Evolutionary conservation across 441 rosid species (phyloP).

Genomic region (Gossypium davidsonii): DNA sequence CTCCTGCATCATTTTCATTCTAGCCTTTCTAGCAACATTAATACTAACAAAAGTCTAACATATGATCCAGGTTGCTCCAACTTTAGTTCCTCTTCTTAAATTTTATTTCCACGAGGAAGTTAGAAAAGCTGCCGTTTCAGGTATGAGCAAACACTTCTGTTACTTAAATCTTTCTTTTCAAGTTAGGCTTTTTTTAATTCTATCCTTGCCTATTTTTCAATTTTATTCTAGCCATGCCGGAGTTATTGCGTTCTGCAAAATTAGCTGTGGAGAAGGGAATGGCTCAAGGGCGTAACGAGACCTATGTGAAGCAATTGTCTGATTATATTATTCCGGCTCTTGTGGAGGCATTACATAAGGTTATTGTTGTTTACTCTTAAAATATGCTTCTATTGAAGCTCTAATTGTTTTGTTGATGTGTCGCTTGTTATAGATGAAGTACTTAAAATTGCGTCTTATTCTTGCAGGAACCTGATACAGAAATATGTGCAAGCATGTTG

Average conservation of each 20-base stretch:
- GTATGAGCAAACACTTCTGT: constrained; percentile 28
- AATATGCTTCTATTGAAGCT: neutral
- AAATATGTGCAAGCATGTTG: constrained; percentile 92
- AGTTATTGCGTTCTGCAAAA: constrained; percentile 89
- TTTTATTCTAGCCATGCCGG: constrained; percentile 79
- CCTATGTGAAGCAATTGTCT: constrained; percentile 85
- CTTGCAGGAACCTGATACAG: constrained; percentile 96
- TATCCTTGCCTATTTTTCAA: neutral
- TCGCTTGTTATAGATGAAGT: constrained; percentile 2
- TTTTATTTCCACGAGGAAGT: constrained; percentile 99
- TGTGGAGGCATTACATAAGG: constrained; percentile 96
- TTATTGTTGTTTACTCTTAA: constrained; percentile 23
- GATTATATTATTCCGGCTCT: constrained; percentile 87
- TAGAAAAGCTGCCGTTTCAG: constrained; percentile 99
- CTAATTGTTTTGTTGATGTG: neutral
- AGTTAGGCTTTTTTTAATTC: neutral
- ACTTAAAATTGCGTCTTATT: constrained; percentile 12
- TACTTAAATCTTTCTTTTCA: neutral
- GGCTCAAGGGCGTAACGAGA: constrained; percentile 78
- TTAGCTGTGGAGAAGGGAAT: constrained; percentile 88
- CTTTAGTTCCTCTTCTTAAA: constrained; percentile 88
- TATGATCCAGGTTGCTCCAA: constrained; percentile 78
- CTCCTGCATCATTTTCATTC: neutral
- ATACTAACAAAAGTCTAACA: constrained; percentile 9
- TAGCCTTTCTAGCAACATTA: neutral